phyloP scores from a whole-genome alignment of 148 eudicot genomes.

The Vaccinium darrowii region DNA sequence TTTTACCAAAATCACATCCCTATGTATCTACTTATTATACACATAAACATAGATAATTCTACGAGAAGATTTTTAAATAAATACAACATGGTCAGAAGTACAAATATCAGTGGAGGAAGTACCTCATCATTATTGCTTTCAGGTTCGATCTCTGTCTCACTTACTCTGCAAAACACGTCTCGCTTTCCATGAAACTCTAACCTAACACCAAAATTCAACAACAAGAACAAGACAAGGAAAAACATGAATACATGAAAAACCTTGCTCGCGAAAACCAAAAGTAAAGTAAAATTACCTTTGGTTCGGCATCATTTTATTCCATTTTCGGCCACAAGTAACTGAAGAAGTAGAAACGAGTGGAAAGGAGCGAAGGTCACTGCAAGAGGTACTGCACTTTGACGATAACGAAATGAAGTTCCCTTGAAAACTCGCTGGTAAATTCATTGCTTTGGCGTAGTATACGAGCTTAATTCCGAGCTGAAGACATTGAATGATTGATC shows the following conservation, averaged over 20 bases:
- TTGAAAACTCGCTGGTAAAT: constrained; percentile 38
- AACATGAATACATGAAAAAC: neutral
- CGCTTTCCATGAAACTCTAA: constrained; percentile 34
- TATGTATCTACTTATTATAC: neutral
- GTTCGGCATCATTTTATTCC: constrained; percentile 19
- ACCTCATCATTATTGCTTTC: constrained; percentile 61
- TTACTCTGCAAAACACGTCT: constrained; percentile 53
- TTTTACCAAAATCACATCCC: neutral
- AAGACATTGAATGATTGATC: constrained; percentile 8
- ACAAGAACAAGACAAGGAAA: neutral
- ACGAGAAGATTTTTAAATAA: neutral
- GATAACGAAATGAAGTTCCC: constrained; percentile 44
- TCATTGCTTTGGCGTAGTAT: constrained; percentile 32
- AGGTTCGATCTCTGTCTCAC: constrained; percentile 54
- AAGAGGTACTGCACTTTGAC: constrained; percentile 37
- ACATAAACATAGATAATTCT: neutral
- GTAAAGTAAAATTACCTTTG: constrained; percentile 25
- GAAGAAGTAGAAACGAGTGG: constrained; percentile 28
- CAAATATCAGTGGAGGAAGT: neutral
- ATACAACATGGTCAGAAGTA: neutral
- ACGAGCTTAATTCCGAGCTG: neutral
- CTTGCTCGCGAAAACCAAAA: neutral
- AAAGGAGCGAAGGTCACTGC: constrained; percentile 37
- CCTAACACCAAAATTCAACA: constrained; percentile 26
- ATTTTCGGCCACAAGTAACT: constrained; percentile 15